Base-by-base conservation (phyloP, 2,329 filamentous ascomycete species). In the Coniella lustricola region DNA sequence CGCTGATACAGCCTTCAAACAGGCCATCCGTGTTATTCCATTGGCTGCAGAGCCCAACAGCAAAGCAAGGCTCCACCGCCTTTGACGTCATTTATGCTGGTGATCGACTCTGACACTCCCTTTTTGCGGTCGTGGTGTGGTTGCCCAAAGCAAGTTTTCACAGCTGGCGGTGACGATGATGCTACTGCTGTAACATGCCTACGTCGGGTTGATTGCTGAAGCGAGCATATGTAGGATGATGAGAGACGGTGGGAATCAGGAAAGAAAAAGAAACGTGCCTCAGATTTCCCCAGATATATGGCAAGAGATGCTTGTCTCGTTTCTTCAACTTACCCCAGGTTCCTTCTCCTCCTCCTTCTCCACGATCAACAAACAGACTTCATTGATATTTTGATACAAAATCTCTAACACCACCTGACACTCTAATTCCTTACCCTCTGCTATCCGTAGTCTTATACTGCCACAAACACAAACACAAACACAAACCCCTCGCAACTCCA, bases 51-150 rank as follows among this genome's bases (percentile, higher is more conserved):
- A 9, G n/a, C 8, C 16, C 16, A 13, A 3, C 7, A 5, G 5
- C 25, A 5, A 29, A 29, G 25, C 25, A 29, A 29, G 25, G 5
- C 25, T 29, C 16, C 14, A 25, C 16, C 35, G 18, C 46, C 29
- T 29, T 29, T 61, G 59, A 60, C 59, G 59, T 61, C 59, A 61
- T 53, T 46, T 34, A 34, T 39, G 12, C 33, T 33, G 14, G 16
- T 33, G 39, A 32, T 42, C 25, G 18, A 29, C 25, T 29, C 5
- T 29, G 25, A 29, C 5, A 29, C 40, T 43, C 5, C 25, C 25
- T 29, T 29, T 29, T 29, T 29, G 25, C 10, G 25, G 49, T 7
- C 4, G 20, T 22, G 38, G 22, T 20, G 16, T 14, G n/a, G 14
- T 25, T n/a, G 31, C 17, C 7, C 46, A 49, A 58, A 55, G 40